Evolutionary conservation across 2,329 filamentous ascomycete species (phyloP), one percentile per base, ranked within the genome.

Genomic region (Sporothrix globosa): DNA sequence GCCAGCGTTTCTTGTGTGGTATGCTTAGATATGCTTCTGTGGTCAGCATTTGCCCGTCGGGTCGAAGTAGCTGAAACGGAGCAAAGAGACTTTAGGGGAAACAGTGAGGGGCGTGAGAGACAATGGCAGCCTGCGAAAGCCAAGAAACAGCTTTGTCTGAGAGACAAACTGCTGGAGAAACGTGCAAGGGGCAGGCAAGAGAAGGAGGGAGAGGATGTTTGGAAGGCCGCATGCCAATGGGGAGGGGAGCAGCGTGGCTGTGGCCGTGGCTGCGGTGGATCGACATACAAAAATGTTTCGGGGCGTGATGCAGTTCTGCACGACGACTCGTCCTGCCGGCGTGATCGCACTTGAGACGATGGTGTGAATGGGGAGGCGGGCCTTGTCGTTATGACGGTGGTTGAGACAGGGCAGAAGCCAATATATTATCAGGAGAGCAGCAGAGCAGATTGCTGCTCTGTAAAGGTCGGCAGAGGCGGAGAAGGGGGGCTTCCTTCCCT

Each of bases 211-310:
- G 14, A 44, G 41, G 10, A 44, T 13, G 41, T 13, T 44, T 13
- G 41, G 41, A 21, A 30, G 61, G 44, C 39, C 14, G 24, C 41
- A 52, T 24, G 27, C 13, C 27, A 34, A 19, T n/a, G 30, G 24
- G 27, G 67, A 27, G 44, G 54, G 67, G 53, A 19, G 34, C n/a
- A 69, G 27, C 52, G 67, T 69, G 67, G 67, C 67, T 61, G 67
- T 69, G 67, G 54, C 53, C 53, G 50, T 54, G 65, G 65, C 48
- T 54, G 39, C 24, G 19, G 67, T 61, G 67, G 67, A 69, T 69
- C 67, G 56, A 61, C 67, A 46, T 69, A 69, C 67, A 58, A 13
- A 17, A 52, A 69, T 58, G 53, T 46, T 60, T 58, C 41, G 30
- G 50, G 65, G 48, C 65, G 17, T 21, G 50, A 67, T 67, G 50